phyloP scores from a whole-genome alignment of 352 stramenopile species.

The Globisporangium carolinianum region DNA sequence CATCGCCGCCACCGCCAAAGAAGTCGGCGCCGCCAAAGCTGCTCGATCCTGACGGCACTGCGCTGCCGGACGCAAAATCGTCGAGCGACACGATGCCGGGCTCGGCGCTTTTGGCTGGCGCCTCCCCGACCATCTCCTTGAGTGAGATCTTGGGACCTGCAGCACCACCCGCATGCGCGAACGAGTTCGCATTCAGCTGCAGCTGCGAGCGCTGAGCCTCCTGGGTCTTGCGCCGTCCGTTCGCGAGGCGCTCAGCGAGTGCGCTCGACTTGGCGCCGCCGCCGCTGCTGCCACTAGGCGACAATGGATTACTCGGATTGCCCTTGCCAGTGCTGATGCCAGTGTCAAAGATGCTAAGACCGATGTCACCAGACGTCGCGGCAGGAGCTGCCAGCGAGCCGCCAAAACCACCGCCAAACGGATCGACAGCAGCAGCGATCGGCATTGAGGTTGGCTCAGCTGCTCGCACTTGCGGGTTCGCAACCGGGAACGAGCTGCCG shows the following conservation, averaged over 20 bases:
- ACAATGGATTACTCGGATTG: background rate
- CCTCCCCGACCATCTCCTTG: conserved; percentile 35
- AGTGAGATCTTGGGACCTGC: conserved; percentile 41
- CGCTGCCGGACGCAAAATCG: conserved; percentile 39
- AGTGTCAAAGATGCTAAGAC: conserved; percentile 14
- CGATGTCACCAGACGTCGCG: conserved; percentile 2
- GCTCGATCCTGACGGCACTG: background rate
- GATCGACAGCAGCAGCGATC: conserved; percentile 10
- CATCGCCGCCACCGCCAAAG: conserved; percentile 15
- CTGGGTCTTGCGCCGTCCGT: conserved; percentile 63
- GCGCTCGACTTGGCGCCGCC: conserved; percentile 39
- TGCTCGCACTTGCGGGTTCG: conserved; percentile 13
- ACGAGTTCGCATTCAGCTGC: conserved; percentile 49
- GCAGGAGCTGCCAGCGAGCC: conserved; percentile 4
- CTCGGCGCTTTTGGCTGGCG: background rate
- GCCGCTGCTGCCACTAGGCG: background rate
- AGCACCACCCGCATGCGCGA: conserved; percentile 19
- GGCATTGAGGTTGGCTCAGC: conserved; percentile 15
- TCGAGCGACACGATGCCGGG: conserved; percentile 24
- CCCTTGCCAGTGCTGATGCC: background rate
- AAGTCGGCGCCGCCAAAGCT: conserved; percentile 15
- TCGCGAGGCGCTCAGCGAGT: conserved; percentile 50
- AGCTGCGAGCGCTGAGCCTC: conserved; percentile 58
- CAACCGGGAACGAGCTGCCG: conserved; percentile 16
- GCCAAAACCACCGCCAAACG: conserved; percentile 22